phyloP scores from a whole-genome alignment of 257 asterid genomes.

The Rubia yunnanensis region DNA sequence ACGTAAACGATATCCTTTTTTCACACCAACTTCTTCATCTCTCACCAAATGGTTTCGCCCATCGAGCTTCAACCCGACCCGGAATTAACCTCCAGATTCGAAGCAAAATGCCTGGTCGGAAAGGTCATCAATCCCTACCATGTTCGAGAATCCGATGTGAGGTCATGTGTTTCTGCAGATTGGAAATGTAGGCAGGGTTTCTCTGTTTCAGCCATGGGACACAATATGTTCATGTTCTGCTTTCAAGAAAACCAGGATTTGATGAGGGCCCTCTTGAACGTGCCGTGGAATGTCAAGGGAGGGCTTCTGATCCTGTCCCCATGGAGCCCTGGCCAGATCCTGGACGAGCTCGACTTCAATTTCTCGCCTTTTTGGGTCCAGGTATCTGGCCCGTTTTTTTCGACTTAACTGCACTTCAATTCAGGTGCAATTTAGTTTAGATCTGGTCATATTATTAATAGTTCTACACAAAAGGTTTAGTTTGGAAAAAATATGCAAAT shows the following conservation, averaged over 20 bases:
- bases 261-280: constrained; percentile 4
- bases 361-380: constrained; percentile 27
- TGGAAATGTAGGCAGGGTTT: constrained; percentile 21
- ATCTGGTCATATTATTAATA: no score
- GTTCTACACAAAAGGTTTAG: no score
- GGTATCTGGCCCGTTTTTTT: background rate
- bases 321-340: constrained; percentile 12
- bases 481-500: no score
- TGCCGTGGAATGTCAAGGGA: constrained; percentile 23
- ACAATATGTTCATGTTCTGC: constrained; percentile 20
- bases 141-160: constrained; percentile 1
- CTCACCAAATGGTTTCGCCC: background rate
- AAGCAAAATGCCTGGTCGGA: constrained; percentile 17
- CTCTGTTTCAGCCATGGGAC: constrained; percentile 8
- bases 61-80: constrained; percentile 4
- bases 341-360: constrained; percentile 9
- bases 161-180: background rate
- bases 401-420: no score
- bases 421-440: no score
- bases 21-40: background rate
- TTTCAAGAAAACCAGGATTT: constrained; percentile 19
- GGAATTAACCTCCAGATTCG: background rate
- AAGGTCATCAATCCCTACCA: constrained; percentile 10
- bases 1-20: background rate
- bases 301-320: constrained; percentile 19